Evolutionary conservation across 2,329 filamentous ascomycete genomes (phyloP).

Genomic region (Aschersonia sp.): DNA sequence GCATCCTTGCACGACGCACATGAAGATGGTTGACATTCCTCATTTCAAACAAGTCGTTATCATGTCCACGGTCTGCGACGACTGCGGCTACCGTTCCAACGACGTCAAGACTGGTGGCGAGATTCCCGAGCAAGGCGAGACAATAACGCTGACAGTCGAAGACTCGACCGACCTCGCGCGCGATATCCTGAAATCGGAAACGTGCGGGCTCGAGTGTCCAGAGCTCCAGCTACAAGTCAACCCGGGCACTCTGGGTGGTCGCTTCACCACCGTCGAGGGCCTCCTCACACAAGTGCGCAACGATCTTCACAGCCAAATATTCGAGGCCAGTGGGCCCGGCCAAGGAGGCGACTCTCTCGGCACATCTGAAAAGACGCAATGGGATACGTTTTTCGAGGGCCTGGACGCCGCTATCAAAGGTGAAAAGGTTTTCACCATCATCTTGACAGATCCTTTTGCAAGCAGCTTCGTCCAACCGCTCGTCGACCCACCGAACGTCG

Average conservation of each 20-base stretch:
- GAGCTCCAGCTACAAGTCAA: conserved; percentile 80
- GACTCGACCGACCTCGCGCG: conserved; percentile 62
- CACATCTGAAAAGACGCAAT: conserved; percentile 49
- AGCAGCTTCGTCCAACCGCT: conserved; percentile 90
- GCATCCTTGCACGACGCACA: conserved; percentile 76
- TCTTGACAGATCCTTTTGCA: conserved; percentile 77
- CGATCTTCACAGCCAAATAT: conserved; percentile 79
- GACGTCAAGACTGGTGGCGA: conserved; percentile 96
- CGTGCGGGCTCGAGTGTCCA: conserved; percentile 71
- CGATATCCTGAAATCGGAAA: conserved; percentile 94
- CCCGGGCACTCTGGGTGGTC: conserved; percentile 83
- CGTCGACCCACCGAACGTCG: conserved; percentile 52
- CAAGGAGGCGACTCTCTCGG: conserved; percentile 71
- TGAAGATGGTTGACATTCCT: conserved; percentile 98
- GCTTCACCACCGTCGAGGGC: conserved; percentile 94
- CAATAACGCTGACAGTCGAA: conserved; percentile 63
- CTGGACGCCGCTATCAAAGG: conserved; percentile 69
- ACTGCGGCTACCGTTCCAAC: conserved; percentile 88
- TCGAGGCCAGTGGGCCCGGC: conserved; percentile 49
- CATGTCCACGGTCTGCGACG: conserved; percentile 85
- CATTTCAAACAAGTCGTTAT: conserved; percentile 96
- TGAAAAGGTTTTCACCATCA: conserved; percentile 64
- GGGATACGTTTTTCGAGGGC: conserved; percentile 67
- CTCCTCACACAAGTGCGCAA: conserved; percentile 83
- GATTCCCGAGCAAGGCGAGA: conserved; percentile 72